These are phyloP conservation scores for Neonectria neomacrospora DNA, from an alignment of 2,329 filamentous ascomycete genomes.

Conservation along the genomic window DNA sequence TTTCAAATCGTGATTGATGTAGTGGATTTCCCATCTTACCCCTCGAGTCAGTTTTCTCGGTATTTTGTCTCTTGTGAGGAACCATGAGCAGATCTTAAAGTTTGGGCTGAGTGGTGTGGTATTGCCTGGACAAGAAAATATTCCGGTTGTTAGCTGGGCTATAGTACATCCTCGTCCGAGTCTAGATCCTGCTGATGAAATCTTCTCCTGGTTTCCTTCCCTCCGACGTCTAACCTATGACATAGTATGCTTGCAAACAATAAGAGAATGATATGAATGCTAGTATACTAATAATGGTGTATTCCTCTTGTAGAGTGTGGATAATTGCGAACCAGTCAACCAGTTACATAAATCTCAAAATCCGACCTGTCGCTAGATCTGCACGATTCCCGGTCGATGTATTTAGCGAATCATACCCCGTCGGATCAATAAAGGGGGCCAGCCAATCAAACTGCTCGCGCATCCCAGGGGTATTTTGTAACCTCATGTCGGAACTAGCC, in stretches of 20 bases:
- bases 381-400: not conserved
- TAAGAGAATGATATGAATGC: too few species aligned
- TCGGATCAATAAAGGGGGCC: not conserved
- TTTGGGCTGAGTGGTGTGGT: not conserved
- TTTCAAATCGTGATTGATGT: not conserved
- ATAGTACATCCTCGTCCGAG: not conserved
- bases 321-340: too few species aligned
- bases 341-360: too few species aligned
- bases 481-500: not conserved
- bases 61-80: too few species aligned
- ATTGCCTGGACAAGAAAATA: not conserved
- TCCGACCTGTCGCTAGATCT: not conserved
- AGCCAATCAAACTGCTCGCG: not conserved
- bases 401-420: not conserved
- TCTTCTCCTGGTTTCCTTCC: too few species aligned
- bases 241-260: not conserved
- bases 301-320: too few species aligned
- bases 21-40: too few species aligned
- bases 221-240: not conserved
- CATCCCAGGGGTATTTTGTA: not conserved
- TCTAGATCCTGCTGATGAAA: not conserved
- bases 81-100: too few species aligned
- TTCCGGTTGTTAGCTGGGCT: not conserved
- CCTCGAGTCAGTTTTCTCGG: too few species aligned
- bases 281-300: not conserved